phyloP scores from a whole-genome alignment of 1,284 basidiomycete genomes.

The Marasmius oreades region DNA sequence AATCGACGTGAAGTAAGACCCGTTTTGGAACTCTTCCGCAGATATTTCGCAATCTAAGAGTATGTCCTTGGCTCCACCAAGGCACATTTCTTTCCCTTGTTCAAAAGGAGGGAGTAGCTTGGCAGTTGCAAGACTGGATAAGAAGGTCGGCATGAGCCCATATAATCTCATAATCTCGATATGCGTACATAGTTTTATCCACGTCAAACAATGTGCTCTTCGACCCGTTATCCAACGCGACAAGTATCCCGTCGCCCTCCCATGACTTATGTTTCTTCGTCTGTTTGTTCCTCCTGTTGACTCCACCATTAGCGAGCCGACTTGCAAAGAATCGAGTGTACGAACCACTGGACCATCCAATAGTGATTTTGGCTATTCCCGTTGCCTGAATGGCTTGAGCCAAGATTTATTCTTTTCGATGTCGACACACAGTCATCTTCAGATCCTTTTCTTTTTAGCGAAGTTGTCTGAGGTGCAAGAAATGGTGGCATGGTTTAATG shows the following conservation, averaged over 20 bases:
- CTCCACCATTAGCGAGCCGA: not conserved
- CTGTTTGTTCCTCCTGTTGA: conserved; percentile 69
- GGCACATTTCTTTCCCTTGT: conserved; percentile 52
- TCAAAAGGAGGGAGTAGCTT: conserved; percentile 34
- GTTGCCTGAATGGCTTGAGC: not conserved
- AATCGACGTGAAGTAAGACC: conserved; percentile 53
- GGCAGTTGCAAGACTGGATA: conserved; percentile 37
- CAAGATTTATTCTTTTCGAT: not conserved
- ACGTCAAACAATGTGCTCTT: conserved; percentile 56
- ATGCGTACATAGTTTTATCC: conserved; percentile 56
- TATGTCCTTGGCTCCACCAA: conserved; percentile 65
- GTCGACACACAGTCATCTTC: not conserved
- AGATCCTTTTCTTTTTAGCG: not conserved
- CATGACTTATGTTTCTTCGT: conserved; percentile 89
- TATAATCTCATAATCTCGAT: conserved; percentile 10
- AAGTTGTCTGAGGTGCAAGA: not conserved
- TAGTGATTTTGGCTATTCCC: conserved; percentile 4
- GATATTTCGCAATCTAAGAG: conserved; percentile 60
- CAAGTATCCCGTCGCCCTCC: conserved; percentile 80
- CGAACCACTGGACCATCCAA: conserved; percentile 15
- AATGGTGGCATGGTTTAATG: not conserved
- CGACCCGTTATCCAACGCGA: conserved; percentile 34
- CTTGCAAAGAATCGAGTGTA: not conserved
- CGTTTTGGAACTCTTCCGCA: conserved; percentile 58
- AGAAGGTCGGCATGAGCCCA: not conserved